These are phyloP conservation scores for Oryza longistaminata DNA, from an alignment of 176 grass and related monocot species.

Conservation along the genomic window DNA sequence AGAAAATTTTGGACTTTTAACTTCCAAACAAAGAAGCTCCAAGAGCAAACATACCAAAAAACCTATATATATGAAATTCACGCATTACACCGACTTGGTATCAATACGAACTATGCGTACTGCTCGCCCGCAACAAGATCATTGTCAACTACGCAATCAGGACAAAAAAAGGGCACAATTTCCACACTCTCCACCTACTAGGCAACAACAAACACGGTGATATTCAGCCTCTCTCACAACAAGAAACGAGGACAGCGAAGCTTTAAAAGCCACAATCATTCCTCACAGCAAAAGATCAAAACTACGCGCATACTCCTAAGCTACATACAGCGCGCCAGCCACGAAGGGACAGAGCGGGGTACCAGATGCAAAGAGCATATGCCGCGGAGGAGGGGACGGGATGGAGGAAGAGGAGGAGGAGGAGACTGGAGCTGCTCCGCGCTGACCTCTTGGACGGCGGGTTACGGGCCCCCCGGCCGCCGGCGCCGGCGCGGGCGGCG, in stretches of 20 bases:
- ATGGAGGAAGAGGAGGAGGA: not conserved
- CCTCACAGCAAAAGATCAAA: constrained; percentile 15
- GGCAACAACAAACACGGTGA: not conserved
- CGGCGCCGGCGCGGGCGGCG: constrained; percentile 12
- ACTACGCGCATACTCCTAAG: not conserved
- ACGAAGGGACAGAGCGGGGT: not conserved
- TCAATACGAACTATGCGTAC: not conserved
- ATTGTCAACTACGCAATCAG: not conserved
- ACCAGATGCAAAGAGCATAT: not conserved
- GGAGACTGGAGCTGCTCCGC: not conserved
- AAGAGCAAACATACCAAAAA: not conserved
- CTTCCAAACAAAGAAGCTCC: not conserved
- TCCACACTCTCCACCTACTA: no score
- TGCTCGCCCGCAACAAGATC: not conserved
- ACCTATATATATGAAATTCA: not conserved
- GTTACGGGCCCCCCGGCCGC: constrained; percentile 36
- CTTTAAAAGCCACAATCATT: constrained; percentile 10
- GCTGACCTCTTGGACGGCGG: constrained; percentile 49
- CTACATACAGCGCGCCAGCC: no score
- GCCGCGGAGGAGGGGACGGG: not conserved
- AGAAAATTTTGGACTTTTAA: not conserved
- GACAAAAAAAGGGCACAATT: not conserved
- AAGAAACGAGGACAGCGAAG: not conserved
- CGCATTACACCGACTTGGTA: not conserved
- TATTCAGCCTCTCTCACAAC: not conserved